A percentile compares a stretch with the other conserved stretches of the same genome.
These are phyloP conservation scores for Scleromitrula shiraiana DNA, from an alignment of 2,329 filamentous ascomycete species.

Conservation along the genomic window DNA sequence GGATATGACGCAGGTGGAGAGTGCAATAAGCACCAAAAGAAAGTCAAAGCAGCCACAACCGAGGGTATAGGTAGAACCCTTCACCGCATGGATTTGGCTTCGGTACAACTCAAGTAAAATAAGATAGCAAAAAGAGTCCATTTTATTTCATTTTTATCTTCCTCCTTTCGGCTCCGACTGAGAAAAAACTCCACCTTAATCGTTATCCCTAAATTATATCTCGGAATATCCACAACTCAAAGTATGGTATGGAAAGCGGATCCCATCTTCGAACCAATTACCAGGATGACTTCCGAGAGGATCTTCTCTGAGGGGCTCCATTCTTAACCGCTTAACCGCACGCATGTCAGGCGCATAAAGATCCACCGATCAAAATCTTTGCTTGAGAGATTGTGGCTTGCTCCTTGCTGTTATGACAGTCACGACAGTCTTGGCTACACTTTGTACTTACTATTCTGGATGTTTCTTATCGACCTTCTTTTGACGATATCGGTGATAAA, in stretches of 20 bases:
- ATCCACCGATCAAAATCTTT: constrained; percentile 3
- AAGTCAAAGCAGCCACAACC: background rate
- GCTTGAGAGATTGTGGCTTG: constrained; percentile 3
- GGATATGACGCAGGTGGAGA: background rate
- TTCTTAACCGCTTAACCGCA: constrained; percentile 1
- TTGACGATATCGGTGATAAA: too few relatives aligned
- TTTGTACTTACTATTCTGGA: too few relatives aligned
- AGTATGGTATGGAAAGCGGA: background rate
- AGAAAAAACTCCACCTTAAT: too few relatives aligned
- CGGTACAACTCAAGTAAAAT: too few relatives aligned
- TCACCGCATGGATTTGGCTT: background rate
- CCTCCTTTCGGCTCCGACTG: too few relatives aligned
- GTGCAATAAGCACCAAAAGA: too few relatives aligned
- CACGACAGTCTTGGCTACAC: too few relatives aligned
- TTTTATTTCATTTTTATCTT: too few relatives aligned
- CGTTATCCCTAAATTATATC: background rate
- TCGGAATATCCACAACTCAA: background rate
- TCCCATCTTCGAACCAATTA: background rate
- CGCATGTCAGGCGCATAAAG: constrained; percentile 3
- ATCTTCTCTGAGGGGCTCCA: background rate
- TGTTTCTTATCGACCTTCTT: too few relatives aligned
- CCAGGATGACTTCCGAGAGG: background rate
- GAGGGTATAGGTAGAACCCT: background rate
- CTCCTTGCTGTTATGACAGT: too few relatives aligned
- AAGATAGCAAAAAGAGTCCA: too few relatives aligned